Base-by-base conservation (phyloP, 768 basidiomycete genomes). In the Boletus pseudo-olivaceus region DNA sequence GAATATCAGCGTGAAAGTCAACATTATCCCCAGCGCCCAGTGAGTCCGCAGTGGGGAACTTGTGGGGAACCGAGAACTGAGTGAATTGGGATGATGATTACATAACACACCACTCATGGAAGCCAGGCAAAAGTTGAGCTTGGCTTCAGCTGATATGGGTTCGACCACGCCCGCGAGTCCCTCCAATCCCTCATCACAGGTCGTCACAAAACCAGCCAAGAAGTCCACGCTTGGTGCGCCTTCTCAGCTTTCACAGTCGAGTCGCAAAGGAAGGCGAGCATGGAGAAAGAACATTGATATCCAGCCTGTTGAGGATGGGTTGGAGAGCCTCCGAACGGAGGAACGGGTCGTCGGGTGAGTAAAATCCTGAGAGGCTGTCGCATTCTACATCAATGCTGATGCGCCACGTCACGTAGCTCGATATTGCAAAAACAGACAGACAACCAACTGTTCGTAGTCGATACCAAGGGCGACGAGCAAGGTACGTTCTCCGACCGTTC, bases 201-300 rank as follows among this genome's bases (percentile, higher is more conserved):
- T 14, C 2, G 7, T 27, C 14, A 8, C 19, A 35, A 69, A 67
- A 39, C 15, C 39, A 15, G 5, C 37, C 30, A 58, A 52, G 20
- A 59, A 52, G 40, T 60, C 65, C 4, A 49, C 27, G 3, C 38
- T 67, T 5, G 65, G 68, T 4, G 68, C 65, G 4, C 69, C 69
- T 30, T 62, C 68, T 5, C 69, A 70, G 32, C 61, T 57, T n/a
- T 60, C 51, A 12, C 93, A 95, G 69, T 70, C 83, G 0, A 90
- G 87, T 62, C 76, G 93, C 53, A 96, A 93, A 69, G 91, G 93
- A n/a, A 96, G 96, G 69, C 83, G 82, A 52, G 84, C 93, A 44
- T 96, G 94, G 94, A 73, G 94, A 67, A 96, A 97, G 75, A 91
- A 97, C 70, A 85, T 96, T 49, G 85, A 96, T 67, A 80, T 96